Percentiles rank a stretch among this genome's conserved stretches.
Evolutionary conservation across 164 flowering plant species (phyloP).

Genomic region (Magnolia changhungtana): DNA sequence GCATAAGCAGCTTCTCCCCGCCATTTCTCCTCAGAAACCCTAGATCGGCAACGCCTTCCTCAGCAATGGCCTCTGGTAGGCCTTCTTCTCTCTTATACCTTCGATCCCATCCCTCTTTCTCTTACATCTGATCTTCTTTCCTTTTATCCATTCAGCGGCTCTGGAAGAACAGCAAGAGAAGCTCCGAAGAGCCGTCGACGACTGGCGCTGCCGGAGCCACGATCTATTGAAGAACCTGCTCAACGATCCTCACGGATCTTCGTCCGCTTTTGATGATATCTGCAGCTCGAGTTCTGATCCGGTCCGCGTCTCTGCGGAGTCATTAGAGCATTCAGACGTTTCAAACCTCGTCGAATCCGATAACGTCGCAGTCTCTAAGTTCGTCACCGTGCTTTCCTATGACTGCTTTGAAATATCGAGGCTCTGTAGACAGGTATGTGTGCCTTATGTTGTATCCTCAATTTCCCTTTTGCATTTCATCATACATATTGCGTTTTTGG

Average conservation of each 20-base stretch:
- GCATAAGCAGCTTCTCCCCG: neutral
- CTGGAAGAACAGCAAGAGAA: conserved; percentile 33
- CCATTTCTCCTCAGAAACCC: neutral
- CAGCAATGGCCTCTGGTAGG: conserved; percentile 4
- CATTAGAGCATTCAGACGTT: conserved; percentile 17
- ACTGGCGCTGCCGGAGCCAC: conserved; percentile 19
- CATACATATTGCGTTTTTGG: neutral
- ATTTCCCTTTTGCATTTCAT: neutral
- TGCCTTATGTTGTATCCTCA: neutral
- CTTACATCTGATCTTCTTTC: conserved; percentile 16
- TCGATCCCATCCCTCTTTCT: neutral
- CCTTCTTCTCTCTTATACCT: neutral
- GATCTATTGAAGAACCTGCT: conserved; percentile 16
- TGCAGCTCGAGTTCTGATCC: conserved; percentile 19
- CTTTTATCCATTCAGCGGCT: conserved; percentile 13
- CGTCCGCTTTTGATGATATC: conserved; percentile 9
- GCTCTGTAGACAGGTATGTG: conserved; percentile 22
- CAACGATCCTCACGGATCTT: conserved; percentile 6
- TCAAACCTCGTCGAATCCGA: conserved; percentile 20
- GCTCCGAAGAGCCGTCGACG: conserved; percentile 27
- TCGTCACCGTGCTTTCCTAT: conserved; percentile 25
- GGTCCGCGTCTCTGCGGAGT: conserved; percentile 18
- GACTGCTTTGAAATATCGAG: conserved; percentile 27
- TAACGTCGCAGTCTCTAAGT: conserved; percentile 25
- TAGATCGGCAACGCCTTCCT: neutral